Conservation (phyloP, 306 rosid genomes). For the Phaseolus lunatus region DNA sequence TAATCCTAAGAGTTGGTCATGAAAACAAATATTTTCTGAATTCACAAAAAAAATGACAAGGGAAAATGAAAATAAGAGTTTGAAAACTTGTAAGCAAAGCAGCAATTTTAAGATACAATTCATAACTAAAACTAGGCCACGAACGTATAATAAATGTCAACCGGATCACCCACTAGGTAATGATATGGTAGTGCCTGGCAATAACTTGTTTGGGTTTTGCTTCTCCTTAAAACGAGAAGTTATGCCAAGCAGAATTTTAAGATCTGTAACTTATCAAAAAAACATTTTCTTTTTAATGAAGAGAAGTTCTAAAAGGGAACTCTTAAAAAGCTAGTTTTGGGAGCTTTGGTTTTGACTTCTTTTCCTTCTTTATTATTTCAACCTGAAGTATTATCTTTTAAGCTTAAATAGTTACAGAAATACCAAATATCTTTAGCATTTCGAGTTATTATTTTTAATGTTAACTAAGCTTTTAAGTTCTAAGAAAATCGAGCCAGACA, state of each 20-base stretch:
- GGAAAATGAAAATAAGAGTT: not conserved
- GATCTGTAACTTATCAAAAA: not conserved
- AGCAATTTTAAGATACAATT: conserved; percentile 18
- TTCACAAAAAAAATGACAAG: not conserved
- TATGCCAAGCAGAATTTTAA: not conserved
- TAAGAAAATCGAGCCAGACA: not conserved
- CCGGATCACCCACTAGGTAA: not conserved
- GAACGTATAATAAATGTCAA: not conserved
- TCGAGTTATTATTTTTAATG: not conserved
- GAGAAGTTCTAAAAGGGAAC: not conserved
- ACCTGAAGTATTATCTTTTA: not conserved
- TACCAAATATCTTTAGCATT: not conserved
- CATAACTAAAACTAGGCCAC: not conserved
- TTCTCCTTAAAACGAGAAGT: not conserved
- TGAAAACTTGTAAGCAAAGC: not conserved
- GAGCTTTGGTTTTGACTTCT: not conserved
- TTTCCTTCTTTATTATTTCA: not conserved
- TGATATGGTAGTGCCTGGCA: not conserved
- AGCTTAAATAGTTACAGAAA: not conserved
- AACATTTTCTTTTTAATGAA: not conserved
- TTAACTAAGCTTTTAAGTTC: not conserved
- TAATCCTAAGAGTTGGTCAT: not conserved
- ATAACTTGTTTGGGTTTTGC: not conserved
- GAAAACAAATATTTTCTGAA: not conserved
- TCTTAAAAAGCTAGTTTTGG: not conserved